Evolutionary conservation across 2,329 filamentous ascomycete genomes (phyloP).

Genomic region (Neopestalotiopsis sp.): DNA sequence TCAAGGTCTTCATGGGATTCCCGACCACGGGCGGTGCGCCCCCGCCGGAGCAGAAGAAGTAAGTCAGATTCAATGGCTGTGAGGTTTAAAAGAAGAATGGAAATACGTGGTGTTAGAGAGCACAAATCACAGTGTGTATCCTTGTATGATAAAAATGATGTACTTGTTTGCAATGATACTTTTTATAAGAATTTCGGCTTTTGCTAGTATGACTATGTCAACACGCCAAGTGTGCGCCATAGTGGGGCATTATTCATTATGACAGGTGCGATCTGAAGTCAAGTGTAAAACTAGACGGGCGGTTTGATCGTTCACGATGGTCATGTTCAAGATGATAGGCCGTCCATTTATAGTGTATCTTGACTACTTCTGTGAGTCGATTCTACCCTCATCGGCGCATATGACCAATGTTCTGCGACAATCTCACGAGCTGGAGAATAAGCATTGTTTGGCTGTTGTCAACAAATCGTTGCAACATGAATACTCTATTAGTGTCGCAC

Average conservation of each 20-base stretch:
- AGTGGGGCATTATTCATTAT: too few relatives aligned
- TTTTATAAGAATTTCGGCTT: background rate
- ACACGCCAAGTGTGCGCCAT: too few relatives aligned
- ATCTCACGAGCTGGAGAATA: background rate
- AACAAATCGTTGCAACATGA: background rate
- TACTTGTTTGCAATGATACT: background rate
- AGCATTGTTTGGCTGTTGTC: background rate
- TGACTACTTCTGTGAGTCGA: too few relatives aligned
- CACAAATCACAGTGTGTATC: background rate
- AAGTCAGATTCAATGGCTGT: background rate
- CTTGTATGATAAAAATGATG: background rate
- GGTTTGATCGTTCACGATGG: too few relatives aligned
- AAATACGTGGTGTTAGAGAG: background rate
- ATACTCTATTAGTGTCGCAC: background rate
- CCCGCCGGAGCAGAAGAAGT: slow-evolving; percentile 56
- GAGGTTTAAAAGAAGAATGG: background rate
- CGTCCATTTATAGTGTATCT: too few relatives aligned
- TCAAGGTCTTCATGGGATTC: slow-evolving; percentile 89
- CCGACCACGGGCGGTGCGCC: slow-evolving; percentile 78
- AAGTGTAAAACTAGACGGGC: too few relatives aligned
- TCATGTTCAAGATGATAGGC: too few relatives aligned
- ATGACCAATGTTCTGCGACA: too few relatives aligned
- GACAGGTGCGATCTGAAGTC: too few relatives aligned
- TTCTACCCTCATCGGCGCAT: too few relatives aligned
- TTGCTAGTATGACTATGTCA: background rate